phyloP scores from a whole-genome alignment of 73 alveolate genomes.

The Paramecium sexaurelia region DNA sequence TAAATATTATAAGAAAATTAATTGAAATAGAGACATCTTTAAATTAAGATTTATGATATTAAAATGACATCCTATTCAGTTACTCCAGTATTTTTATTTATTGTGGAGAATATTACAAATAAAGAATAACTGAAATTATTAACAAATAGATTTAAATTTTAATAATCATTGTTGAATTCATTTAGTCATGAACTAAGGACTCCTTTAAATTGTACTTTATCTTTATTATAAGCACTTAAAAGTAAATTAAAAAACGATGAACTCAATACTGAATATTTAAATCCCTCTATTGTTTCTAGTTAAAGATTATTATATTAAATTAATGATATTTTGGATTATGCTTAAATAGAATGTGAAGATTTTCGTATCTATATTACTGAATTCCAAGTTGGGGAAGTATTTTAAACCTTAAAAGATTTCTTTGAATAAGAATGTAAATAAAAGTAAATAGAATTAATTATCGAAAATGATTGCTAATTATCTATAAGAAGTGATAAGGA shows the following conservation, averaged over 20 bases:
- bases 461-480: background rate
- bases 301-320: background rate
- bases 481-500: background rate
- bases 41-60: background rate
- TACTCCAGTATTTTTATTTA: background rate
- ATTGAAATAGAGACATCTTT: background rate
- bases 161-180: background rate
- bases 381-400: background rate
- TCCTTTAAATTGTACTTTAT: conserved; percentile 55
- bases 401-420: background rate
- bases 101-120: background rate
- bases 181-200: conserved; percentile 61
- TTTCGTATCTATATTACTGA: background rate
- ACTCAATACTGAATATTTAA: background rate
- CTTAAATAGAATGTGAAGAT: conserved; percentile 1
- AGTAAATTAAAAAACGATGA: background rate
- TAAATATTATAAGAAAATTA: background rate
- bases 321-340: conserved; percentile 63
- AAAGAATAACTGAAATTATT: background rate
- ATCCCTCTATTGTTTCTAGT: conserved; percentile 45
- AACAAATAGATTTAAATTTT: background rate
- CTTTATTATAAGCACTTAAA: conserved; percentile 41
- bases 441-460: conserved; percentile 7
- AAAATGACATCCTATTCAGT: background rate
- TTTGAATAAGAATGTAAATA: conserved; percentile 6